Base-by-base conservation (phyloP, 108 stramenopile species). In the Cyclotella kingstonii region DNA sequence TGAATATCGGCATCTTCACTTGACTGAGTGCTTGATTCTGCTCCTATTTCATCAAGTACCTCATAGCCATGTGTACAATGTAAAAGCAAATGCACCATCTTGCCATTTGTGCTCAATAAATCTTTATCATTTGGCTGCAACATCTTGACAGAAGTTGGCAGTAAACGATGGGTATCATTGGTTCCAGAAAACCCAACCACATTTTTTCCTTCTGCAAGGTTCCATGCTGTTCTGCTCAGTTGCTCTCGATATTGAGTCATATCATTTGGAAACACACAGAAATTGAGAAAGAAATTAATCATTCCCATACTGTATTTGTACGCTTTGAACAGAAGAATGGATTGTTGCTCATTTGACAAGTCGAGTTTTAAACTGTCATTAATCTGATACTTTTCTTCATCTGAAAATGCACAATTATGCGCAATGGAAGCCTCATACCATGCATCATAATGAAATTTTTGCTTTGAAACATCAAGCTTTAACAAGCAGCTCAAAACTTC, bases 211-310 rank as follows among this genome's bases (percentile, higher is more conserved):
- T 81, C 30, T 10, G 77, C 76, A 42, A 81, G 49, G 29, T 76
- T 60, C 80, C 80, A 81, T 11, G 77, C n/a, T 31, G 65, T 77
- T 39, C 66, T 64, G 6, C 54, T 51, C 3, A 81, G 58, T 29
- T 57, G 55, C 1, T 51, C 18, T 26, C 28, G 48, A 33, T 66
- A 73, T 26, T 73, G 73, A 17, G 65, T 22, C 1, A 57, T 82
- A 18, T 83, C 82, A n/a, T 11, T 3, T 23, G 82, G 79, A 34
- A 83, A 71, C 18, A 80, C 60, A 10, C 38, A 51, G 34, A 19
- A 57, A 42, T 73, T 74, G 34, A 83, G 59, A 66, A 71, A 83
- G 48, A 83, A 83, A 45, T 80, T 72, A 31, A 80, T 63, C 1
- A 60, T 53, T 23, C 38, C 17, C 50, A 70, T 68, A 41, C 76